phyloP scores from a whole-genome alignment of 1,284 basidiomycete genomes.

The Tetrapyrgos nigripes region DNA sequence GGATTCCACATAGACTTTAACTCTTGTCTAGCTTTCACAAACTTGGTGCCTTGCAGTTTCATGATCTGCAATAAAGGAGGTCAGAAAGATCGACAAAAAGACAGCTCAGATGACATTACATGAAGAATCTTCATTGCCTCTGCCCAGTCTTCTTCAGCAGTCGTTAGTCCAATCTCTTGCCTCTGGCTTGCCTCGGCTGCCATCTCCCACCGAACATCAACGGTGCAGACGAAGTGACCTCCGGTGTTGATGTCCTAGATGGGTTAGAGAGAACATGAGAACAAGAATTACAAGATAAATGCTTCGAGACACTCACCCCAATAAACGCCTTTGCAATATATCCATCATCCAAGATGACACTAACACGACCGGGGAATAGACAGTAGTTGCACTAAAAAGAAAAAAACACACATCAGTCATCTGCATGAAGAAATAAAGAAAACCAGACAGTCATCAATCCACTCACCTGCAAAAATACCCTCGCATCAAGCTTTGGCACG shows the following conservation, averaged over 20 bases:
- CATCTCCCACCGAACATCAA: too few species aligned
- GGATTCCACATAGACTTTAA: slow-evolving; percentile 63
- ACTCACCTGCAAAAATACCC: slow-evolving; percentile 53
- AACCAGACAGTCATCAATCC: neutral
- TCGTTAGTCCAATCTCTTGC: too few species aligned
- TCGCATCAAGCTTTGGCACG: slow-evolving; percentile 52
- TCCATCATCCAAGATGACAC: slow-evolving; percentile 55
- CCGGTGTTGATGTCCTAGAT: too few species aligned
- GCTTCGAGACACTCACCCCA: slow-evolving; percentile 42
- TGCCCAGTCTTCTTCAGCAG: too few species aligned
- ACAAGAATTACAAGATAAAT: too few species aligned
- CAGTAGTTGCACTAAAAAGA: slow-evolving; percentile 53
- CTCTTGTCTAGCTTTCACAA: slow-evolving; percentile 70
- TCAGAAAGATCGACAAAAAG: too few species aligned
- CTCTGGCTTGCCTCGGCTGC: too few species aligned
- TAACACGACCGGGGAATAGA: slow-evolving; percentile 56
- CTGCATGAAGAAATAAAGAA: slow-evolving; percentile 7
- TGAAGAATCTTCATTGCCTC: too few species aligned
- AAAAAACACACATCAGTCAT: slow-evolving; percentile 8
- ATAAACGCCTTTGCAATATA: slow-evolving; percentile 56
- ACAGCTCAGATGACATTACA: too few species aligned
- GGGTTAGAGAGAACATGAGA: too few species aligned
- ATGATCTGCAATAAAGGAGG: slow-evolving; percentile 69
- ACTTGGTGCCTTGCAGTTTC: slow-evolving; percentile 78
- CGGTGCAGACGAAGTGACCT: too few species aligned